Percentiles rank a stretch among this genome's conserved stretches.
Conservation (phyloP, 768 basidiomycete genomes). For the Trametes sanguinea region DNA sequence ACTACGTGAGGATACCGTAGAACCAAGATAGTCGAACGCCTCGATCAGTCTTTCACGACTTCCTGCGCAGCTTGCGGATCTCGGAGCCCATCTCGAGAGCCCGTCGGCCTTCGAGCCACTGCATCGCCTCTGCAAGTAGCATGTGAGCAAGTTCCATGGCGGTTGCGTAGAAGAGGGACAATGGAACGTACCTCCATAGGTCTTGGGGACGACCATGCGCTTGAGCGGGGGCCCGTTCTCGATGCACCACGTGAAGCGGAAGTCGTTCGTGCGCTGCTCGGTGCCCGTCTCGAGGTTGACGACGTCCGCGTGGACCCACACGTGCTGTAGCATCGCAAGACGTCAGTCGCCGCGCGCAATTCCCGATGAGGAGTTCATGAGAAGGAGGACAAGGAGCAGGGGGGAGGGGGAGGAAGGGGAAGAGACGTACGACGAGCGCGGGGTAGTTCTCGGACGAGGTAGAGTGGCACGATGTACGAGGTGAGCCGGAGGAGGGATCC, state of each 20-base stretch:
- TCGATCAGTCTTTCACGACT: not conserved
- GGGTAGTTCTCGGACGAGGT: constrained; percentile 49
- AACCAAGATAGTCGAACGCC: not conserved
- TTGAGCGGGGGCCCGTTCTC: constrained; percentile 39
- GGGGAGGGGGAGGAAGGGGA: not conserved
- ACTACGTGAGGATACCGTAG: not conserved
- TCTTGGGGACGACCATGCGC: constrained; percentile 62
- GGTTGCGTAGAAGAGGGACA: constrained; percentile 14
- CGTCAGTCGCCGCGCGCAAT: not conserved
- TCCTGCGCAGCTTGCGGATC: constrained; percentile 46
- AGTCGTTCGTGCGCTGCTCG: constrained; percentile 73
- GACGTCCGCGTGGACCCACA: constrained; percentile 70
- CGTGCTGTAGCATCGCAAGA: constrained; percentile 48
- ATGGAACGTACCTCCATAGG: constrained; percentile 60
- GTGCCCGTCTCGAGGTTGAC: constrained; percentile 65
- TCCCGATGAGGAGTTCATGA: too few relatives aligned
- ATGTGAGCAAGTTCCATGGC: constrained; percentile 27
- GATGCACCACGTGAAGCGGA: constrained; percentile 71
- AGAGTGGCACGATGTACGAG: constrained; percentile 67
- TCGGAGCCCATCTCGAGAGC: constrained; percentile 70
- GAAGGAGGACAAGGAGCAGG: too few relatives aligned
- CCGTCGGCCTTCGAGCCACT: constrained; percentile 78
- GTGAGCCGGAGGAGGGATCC: constrained; percentile 78
- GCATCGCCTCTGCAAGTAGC: constrained; percentile 68
- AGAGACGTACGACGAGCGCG: constrained; percentile 57